A percentile compares a stretch with the other conserved stretches of the same genome.
Conservation (phyloP, 306 rosid genomes). For the Delonix regia region DNA sequence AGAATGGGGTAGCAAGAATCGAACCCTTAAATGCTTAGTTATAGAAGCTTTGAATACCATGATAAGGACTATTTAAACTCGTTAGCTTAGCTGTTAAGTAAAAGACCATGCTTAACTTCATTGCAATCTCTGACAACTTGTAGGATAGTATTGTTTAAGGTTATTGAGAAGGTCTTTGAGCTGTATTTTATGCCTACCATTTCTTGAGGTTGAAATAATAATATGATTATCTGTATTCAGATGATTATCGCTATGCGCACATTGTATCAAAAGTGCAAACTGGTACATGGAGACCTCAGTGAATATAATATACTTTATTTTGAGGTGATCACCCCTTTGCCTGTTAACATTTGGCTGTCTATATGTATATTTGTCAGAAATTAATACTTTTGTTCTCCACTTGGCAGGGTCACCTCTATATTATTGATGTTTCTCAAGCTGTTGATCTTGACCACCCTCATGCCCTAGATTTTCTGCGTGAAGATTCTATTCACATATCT, state of each 20-base stretch:
- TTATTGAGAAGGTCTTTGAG: neutral
- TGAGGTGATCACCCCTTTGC: conserved; percentile 56
- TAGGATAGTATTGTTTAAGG: neutral
- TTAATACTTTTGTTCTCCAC: conserved; percentile 23
- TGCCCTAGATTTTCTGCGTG: conserved; percentile 81
- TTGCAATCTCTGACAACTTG: neutral
- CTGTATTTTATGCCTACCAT: conserved; percentile 1
- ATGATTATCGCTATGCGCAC: conserved; percentile 84
- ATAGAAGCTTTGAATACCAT: neutral
- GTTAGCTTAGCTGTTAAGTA: neutral
- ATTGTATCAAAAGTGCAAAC: conserved; percentile 84
- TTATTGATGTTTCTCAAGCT: conserved; percentile 93
- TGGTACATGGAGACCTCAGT: conserved; percentile 95
- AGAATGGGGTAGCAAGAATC: neutral
- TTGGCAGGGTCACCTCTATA: conserved; percentile 82
- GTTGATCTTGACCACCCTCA: conserved; percentile 93
- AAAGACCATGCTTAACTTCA: neutral
- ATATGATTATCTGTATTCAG: conserved; percentile 46
- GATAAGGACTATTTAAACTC: neutral
- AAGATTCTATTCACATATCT: conserved; percentile 79
- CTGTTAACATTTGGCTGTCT: conserved; percentile 22
- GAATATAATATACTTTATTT: conserved; percentile 86
- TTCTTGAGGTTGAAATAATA: conserved; percentile 15
- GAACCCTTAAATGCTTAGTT: neutral
- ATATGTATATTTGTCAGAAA: conserved; percentile 10